phyloP scores from a whole-genome alignment of 257 asterid species.

The Handroanthus guayacan region DNA sequence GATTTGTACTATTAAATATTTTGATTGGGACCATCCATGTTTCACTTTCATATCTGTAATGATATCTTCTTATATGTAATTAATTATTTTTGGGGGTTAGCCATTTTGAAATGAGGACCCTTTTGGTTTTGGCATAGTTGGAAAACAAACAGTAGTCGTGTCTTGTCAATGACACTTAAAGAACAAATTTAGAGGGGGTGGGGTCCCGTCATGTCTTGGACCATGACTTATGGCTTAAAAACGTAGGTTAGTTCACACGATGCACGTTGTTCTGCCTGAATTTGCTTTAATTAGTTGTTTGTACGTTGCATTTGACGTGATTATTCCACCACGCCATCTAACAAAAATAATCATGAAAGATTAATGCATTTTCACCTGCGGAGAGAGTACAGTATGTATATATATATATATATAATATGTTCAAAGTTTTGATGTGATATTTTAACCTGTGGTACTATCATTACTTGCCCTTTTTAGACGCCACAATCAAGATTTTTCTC shows the following conservation, averaged over 20 bases:
- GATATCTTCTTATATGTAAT: background rate
- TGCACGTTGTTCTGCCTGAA: constrained; percentile 36
- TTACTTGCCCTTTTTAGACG: background rate
- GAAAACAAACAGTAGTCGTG: constrained; percentile 24
- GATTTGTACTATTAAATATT: constrained; percentile 17
- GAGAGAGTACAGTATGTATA: background rate
- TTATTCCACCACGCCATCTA: constrained; percentile 25
- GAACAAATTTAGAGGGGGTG: background rate
- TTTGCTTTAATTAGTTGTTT: constrained; percentile 29
- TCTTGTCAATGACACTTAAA: constrained; percentile 29
- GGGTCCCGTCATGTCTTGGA: constrained; percentile 36
- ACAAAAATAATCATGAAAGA: background rate
- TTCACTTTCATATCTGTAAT: constrained; percentile 21
- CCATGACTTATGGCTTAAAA: constrained; percentile 28
- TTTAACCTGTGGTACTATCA: background rate
- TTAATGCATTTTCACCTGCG: background rate
- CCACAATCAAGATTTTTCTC: background rate
- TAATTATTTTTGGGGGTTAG: constrained; percentile 6
- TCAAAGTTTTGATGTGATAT: background rate
- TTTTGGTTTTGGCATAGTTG: constrained; percentile 18
- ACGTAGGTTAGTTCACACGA: constrained; percentile 33
- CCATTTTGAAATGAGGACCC: constrained; percentile 23
- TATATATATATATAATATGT: too few relatives aligned
- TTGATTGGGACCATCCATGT: constrained; percentile 32
- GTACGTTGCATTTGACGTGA: background rate